Base-by-base conservation (phyloP, 2,329 filamentous ascomycete genomes). In the Apiospora pterosperma region DNA sequence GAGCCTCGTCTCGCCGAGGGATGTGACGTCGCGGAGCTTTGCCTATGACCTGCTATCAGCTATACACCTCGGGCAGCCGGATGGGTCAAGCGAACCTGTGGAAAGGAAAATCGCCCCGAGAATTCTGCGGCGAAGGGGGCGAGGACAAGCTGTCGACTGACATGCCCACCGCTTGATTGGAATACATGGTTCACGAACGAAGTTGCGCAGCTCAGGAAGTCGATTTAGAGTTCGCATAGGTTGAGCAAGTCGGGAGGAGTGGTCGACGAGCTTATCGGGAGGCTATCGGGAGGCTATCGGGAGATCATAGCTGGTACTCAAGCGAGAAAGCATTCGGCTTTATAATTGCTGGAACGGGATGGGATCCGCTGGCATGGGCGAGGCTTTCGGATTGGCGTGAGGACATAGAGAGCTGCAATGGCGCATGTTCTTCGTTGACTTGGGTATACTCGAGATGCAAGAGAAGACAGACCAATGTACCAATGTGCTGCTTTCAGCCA, bases 1-100 rank as follows among this genome's bases (percentile, higher is more conserved):
- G 96, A 98, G 67, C 88, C 91, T 77, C 93, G 86, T 74, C 94
- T 84, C 59, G 86, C 82, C 16, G 74, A 73, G 14, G 79, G 73
- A 71, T 85, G 84, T 68, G 84, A 73, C 68, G 79, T 72, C 72
- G 73, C 78, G 67, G 84, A 82, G 64, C 75, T 78, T 67, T 82
- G 80, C 65, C 84, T 81, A 71, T 39, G 28, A 31, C 16, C 60
- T 31, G 60, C 25, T 36, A 48, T 42, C 60, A 44, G 60, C 41
- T 44, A 36, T 21, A 19, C 21, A 48, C 34, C 16, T 14, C 28
- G 19, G 39, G 39, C 39, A 19, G 39, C 71, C 72, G 44, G 78
- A 72, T 67, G 73, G 36, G 23, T 4, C 58, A 38, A 48, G 52
- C 36, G 61, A 55, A 89, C 88, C 80, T 87, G 76, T 84, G 87